Evolutionary conservation across 495 filamentous ascomycete species (phyloP).

Genomic region (Penicillium taxi): DNA sequence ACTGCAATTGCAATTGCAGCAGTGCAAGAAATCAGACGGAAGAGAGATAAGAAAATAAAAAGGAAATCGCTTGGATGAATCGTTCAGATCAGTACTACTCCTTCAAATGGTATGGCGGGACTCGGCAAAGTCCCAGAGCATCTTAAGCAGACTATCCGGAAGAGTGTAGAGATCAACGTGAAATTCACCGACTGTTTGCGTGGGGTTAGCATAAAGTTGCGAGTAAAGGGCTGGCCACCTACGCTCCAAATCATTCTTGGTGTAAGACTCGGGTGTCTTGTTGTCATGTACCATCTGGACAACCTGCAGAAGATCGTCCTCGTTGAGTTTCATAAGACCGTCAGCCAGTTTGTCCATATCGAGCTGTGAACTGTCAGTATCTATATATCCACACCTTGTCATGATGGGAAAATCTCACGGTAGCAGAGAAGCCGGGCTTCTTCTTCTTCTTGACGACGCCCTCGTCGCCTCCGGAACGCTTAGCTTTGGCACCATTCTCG

Average conservation of each 20-base stretch:
- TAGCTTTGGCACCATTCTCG: constrained; percentile 57
- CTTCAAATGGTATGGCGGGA: no score
- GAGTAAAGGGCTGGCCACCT: constrained; percentile 27
- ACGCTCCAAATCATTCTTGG: constrained; percentile 95
- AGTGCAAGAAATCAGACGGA: no score
- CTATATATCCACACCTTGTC: no score
- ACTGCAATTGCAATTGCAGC: no score
- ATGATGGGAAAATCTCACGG: no score
- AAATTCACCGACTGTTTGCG: constrained; percentile 80
- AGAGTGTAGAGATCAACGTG: constrained; percentile 96
- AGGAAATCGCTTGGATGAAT: no score
- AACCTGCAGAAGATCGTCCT: constrained; percentile 87
- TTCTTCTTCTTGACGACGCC: constrained; percentile 71
- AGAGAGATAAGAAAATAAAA: no score
- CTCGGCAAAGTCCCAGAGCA: constrained; percentile 88
- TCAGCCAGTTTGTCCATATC: constrained; percentile 98
- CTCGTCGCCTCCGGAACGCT: constrained; percentile 42
- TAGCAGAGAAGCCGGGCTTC: no score
- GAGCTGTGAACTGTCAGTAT: constrained; percentile 33
- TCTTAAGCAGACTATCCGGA: constrained; percentile 68
- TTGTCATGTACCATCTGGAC: constrained; percentile 98
- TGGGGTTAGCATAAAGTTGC: constrained; percentile 1
- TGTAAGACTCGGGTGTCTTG: constrained; percentile 85
- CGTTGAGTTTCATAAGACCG: constrained; percentile 70
- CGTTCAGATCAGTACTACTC: no score